Evolutionary conservation across 495 filamentous ascomycete genomes (phyloP).

Genomic region (Parachaetomium inaequale): DNA sequence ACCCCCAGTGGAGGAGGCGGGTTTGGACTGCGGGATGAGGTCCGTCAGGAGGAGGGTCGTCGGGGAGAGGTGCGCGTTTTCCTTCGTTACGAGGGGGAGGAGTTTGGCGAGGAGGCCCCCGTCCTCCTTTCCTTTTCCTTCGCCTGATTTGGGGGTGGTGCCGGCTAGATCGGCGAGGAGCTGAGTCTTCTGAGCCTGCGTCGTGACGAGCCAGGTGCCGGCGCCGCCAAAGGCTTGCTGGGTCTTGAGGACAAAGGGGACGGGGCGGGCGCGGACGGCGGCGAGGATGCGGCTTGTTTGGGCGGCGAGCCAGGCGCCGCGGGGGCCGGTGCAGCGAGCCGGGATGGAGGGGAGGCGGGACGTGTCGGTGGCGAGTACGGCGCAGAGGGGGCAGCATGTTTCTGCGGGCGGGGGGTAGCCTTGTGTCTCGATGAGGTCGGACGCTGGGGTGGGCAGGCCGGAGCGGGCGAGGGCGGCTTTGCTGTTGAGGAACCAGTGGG

Average conservation of each 20-base stretch:
- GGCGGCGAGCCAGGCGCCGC: constrained; percentile 25
- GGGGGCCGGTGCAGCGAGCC: constrained; percentile 18
- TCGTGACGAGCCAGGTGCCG: constrained; percentile 33
- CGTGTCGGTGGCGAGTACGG: neutral
- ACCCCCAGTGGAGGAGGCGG: no score
- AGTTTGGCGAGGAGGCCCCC: constrained; percentile 25
- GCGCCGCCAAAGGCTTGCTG: constrained; percentile 38
- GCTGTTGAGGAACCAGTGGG: constrained; percentile 33
- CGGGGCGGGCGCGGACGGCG: constrained; percentile 12
- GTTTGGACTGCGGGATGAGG: constrained; percentile 25
- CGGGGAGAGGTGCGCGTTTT: constrained; percentile 29
- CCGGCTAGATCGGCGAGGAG: constrained; percentile 21
- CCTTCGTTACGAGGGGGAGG: constrained; percentile 26
- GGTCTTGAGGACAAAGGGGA: constrained; percentile 37
- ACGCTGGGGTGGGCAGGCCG: constrained; percentile 27
- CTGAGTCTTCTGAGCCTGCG: constrained; percentile 20
- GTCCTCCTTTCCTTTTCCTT: neutral
- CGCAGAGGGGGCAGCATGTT: constrained; percentile 25
- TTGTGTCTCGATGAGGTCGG: constrained; percentile 21
- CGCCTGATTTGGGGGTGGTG: neutral
- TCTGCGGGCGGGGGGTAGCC: neutral
- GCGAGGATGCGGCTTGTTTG: constrained; percentile 23
- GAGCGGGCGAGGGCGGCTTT: constrained; percentile 28
- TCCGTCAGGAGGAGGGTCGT: constrained; percentile 28
- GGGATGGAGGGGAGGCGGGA: constrained; percentile 19